Conservation (phyloP, 805 yeast species). For the Debaryomyces hansenii region DNA sequence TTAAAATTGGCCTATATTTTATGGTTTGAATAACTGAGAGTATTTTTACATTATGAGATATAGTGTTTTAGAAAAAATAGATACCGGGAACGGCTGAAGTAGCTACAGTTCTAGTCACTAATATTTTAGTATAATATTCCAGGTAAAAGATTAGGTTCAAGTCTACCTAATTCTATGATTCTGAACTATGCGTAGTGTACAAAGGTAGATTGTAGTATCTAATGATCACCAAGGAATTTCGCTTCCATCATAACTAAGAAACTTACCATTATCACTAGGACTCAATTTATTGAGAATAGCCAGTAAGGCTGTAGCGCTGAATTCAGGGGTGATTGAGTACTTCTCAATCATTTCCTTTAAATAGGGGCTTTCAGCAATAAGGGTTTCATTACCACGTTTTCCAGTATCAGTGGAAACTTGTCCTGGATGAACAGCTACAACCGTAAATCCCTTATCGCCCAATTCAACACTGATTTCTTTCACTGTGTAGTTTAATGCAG, state of each 20-base stretch:
- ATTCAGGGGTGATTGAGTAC: constrained; percentile 9
- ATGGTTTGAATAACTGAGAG: too few relatives aligned
- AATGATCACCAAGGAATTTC: not conserved
- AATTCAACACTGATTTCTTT: constrained; percentile 25
- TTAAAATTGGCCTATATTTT: too few relatives aligned
- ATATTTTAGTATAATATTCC: too few relatives aligned
- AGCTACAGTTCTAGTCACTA: too few relatives aligned
- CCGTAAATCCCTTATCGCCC: constrained; percentile 20
- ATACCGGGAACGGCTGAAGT: too few relatives aligned
- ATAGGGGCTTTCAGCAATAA: not conserved
- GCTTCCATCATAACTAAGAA: constrained; percentile 12
- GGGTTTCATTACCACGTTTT: not conserved
- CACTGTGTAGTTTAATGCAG: constrained; percentile 31
- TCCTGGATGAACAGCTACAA: constrained; percentile 40
- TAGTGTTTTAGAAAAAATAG: too few relatives aligned
- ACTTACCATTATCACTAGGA: constrained; percentile 11
- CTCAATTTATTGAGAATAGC: constrained; percentile 7
- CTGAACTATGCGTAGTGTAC: too few relatives aligned
- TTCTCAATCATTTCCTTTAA: not conserved
- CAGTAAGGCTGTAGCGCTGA: constrained; percentile 8
- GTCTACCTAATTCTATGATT: too few relatives aligned
- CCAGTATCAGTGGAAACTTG: constrained; percentile 38
- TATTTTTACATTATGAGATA: too few relatives aligned
- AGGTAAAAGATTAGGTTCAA: too few relatives aligned
- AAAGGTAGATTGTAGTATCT: too few relatives aligned